Base-by-base conservation (phyloP, 1,139 yeast genomes). In the Debaryomyces coudertii region DNA sequence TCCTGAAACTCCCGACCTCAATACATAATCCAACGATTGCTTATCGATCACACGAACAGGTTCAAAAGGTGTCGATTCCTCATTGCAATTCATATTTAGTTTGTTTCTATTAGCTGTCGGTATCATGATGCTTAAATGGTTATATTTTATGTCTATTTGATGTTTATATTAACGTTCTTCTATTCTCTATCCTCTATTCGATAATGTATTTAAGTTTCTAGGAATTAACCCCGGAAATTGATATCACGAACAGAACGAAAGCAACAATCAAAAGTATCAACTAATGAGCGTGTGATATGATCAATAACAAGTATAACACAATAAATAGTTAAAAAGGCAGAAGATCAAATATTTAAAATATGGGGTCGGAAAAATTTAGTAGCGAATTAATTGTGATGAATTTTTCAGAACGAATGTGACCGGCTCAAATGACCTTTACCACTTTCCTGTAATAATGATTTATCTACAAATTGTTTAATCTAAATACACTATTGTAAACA, bases 1-100 rank as follows among this genome's bases (percentile, higher is more conserved):
- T 9, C 99, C 99, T 0, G 99, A 96, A 1, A 90, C 58, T 0
- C 97, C 99, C 20, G 95, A 86, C 50, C 90, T 77, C 28, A 89
- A 51, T 15, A 93, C 84, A 64, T 93, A 93, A 47, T 87, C 92
- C 28, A 85, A 53, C 5, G 92, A 85, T 48, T 82, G 87, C 57
- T 86, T 90, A 57, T 88, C 85, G 25, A 49, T 48, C 15, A 46
- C 40, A 16, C 36, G 38, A 23, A 47, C 43, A 6, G 42, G 47
- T 12, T 42, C 44, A 34, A 63, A 53, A 2, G 69, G 62, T 0
- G 71, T 68, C 2, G 69, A 61, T 42, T 63, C 67, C 45, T 68
- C 72, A 44, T 67, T 61, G 41, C 55, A 50, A 38, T 28, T 38
- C 41, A 38, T 38, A 20, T 28, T 38, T 16, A 38, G 22, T 12